Percentiles rank a stretch among this genome's conserved stretches.
Evolutionary conservation across 352 stramenopile species (phyloP).

Genomic region (Pythium graminicola): DNA sequence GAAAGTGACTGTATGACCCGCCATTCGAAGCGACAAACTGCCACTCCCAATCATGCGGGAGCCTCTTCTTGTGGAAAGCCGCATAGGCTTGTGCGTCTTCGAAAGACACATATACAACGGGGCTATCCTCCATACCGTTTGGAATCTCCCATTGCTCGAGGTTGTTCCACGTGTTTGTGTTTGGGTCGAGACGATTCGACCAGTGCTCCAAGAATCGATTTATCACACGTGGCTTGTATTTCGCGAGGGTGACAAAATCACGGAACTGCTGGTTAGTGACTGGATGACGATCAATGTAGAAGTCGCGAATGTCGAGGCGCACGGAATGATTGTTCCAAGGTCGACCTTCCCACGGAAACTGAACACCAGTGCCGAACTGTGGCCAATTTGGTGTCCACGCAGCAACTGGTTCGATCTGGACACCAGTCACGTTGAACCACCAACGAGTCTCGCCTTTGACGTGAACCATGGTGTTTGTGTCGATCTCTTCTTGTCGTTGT

Average conservation of each 20-base stretch:
- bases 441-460: slow-evolving; percentile 43
- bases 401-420: slow-evolving; percentile 73
- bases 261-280: slow-evolving; percentile 73
- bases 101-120: slow-evolving; percentile 66
- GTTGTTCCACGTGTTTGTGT: slow-evolving; percentile 10
- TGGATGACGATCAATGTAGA: slow-evolving; percentile 62
- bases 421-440: slow-evolving; percentile 77
- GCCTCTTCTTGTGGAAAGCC: slow-evolving; percentile 58
- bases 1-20: slow-evolving; percentile 43
- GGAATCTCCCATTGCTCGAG: slow-evolving; percentile 45
- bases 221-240: slow-evolving; percentile 47
- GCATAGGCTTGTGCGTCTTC: slow-evolving; percentile 72
- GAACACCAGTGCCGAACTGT: slow-evolving; percentile 62
- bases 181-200: slow-evolving; percentile 31
- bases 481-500: neutral
- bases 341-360: slow-evolving; percentile 77
- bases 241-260: slow-evolving; percentile 43
- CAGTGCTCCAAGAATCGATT: slow-evolving; percentile 73
- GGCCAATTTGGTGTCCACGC: slow-evolving; percentile 56
- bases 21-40: slow-evolving; percentile 81
- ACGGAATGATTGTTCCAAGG: slow-evolving; percentile 77
- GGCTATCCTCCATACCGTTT: slow-evolving; percentile 36
- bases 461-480: slow-evolving; percentile 30
- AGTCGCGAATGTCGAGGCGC: slow-evolving; percentile 55
- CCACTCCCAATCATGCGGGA: slow-evolving; percentile 83